Conservation (phyloP, 345 rosid genomes). For the Euclidium syriacum region DNA sequence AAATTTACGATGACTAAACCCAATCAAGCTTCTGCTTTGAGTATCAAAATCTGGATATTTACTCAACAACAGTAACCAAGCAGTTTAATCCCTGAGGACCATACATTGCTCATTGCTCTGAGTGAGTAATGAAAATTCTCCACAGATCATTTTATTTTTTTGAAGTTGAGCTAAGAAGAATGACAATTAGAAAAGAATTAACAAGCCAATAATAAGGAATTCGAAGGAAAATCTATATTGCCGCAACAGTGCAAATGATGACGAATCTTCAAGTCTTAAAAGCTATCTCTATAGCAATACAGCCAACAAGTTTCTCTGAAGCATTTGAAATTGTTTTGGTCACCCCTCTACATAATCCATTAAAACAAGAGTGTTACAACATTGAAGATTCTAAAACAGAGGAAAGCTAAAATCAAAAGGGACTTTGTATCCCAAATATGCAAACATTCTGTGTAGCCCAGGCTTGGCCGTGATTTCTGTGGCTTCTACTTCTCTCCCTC, state of each 20-base stretch:
- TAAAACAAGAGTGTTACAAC: conserved; percentile 16
- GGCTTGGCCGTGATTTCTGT: not conserved
- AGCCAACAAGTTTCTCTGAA: not conserved
- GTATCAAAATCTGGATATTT: too few species aligned
- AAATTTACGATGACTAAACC: too few species aligned
- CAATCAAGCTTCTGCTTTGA: too few species aligned
- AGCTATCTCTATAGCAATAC: not conserved
- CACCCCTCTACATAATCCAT: conserved; percentile 14
- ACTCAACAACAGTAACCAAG: too few species aligned
- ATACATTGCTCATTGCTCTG: too few species aligned
- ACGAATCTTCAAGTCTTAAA: not conserved
- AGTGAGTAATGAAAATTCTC: too few species aligned
- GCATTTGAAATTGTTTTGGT: conserved; percentile 13
- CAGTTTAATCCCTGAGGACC: too few species aligned
- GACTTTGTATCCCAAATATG: conserved; percentile 17
- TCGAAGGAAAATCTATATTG: not conserved
- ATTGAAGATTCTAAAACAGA: conserved; percentile 3
- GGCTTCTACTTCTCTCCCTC: not conserved
- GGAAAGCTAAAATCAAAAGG: not conserved
- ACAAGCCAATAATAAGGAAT: not conserved
- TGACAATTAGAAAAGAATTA: not conserved
- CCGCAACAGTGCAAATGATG: not conserved
- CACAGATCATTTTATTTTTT: not conserved
- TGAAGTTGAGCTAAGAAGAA: not conserved
- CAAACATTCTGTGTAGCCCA: conserved; percentile 15